Conservation (phyloP, 441 rosid genomes). For the Capsella rubella region DNA sequence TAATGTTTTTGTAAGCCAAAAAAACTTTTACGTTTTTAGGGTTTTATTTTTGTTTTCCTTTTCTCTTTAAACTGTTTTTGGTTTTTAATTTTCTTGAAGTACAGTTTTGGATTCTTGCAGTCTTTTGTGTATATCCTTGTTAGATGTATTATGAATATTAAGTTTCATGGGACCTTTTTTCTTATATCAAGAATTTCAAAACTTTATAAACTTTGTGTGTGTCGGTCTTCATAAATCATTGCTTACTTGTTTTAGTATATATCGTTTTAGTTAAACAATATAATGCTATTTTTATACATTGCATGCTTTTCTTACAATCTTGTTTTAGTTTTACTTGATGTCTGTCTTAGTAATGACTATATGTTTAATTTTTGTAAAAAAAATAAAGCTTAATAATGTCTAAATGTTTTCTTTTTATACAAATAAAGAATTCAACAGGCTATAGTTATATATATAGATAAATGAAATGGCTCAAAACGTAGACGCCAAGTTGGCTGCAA, state of each 20-base stretch:
- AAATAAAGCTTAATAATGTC: too few species aligned
- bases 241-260: neutral
- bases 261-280: neutral
- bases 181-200: neutral
- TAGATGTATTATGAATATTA: constrained; percentile 12
- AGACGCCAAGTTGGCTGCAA: neutral
- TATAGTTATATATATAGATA: too few species aligned
- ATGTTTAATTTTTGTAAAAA: too few species aligned
- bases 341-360: neutral
- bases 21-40: constrained; percentile 6
- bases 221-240: neutral
- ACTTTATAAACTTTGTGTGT: neutral
- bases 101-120: constrained; percentile 22
- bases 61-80: neutral
- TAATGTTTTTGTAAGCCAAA: constrained; percentile 3
- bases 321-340: neutral
- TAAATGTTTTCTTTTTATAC: neutral
- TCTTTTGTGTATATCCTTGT: constrained; percentile 12
- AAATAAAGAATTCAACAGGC: neutral
- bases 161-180: constrained; percentile 7
- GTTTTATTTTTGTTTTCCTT: neutral
- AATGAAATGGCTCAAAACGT: neutral
- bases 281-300: neutral
- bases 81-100: neutral
- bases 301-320: neutral